Base-by-base conservation (phyloP, 768 basidiomycete species). In the Mycena kentingensis region DNA sequence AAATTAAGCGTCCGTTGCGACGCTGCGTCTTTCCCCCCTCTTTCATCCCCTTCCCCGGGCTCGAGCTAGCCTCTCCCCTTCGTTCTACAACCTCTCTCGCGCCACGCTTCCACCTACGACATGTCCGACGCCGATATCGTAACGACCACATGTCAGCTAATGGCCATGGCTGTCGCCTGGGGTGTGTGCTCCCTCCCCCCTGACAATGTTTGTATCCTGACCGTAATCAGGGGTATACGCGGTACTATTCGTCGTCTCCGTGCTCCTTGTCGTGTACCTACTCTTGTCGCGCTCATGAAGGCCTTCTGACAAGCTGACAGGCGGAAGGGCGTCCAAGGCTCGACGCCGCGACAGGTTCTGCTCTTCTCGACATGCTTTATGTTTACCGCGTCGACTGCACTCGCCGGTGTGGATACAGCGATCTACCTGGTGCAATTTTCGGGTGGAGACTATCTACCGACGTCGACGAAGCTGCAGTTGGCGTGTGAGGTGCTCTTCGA, bases 401-500 rank as follows among this genome's bases (percentile, higher is more conserved):
- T 48, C 6, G 47, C 24, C 6, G 7, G 35, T 5, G 11, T 48
- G 34, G 47, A 48, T 19, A 38, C 47, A 10, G 47, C 35, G 5
- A 28, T 48, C 35, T 48, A 48, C 21, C 24, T 48, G 22, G 47
- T 38, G 3, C 47, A 48, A 28, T 37, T 48, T 27, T 48, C 47
- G 4, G 24, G 3, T 2, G 36, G 13, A 5, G 47, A 48, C 16
- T 48, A 37, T 32, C 15, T 48, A 12, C 47, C 35, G 22, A 18
- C 32, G 2, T 36, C 47, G 3, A 48, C 36, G 13, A 38, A 28
- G n/a, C 47, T 48, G 4, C 47, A 36, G 21, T 19, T 48, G 35
- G 34, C 47, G 24, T 48, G 47, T 36, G 47, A 48, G 47, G 16
- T 38, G 11, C 36, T 48, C 7, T 48, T 48, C 34, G 47, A 48